A percentile compares a stretch with the other conserved stretches of the same genome.
phyloP scores from a whole-genome alignment of 805 yeast genomes.

The Maudiozyma bulderi region DNA sequence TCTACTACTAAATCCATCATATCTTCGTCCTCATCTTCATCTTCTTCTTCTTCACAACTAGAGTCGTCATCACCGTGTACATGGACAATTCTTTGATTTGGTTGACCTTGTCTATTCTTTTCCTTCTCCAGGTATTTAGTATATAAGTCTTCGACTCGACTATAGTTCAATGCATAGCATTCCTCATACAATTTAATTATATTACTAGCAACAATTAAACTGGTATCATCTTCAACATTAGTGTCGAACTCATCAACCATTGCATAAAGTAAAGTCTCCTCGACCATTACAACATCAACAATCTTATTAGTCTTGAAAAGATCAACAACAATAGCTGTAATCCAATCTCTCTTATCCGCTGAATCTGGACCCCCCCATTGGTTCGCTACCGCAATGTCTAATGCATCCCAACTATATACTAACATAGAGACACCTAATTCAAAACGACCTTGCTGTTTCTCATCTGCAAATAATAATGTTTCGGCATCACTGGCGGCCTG shows the following conservation, averaged over 20 bases:
- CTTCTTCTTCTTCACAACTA: slow-evolving; percentile 34
- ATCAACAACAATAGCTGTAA: slow-evolving; percentile 72
- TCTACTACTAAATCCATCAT: slow-evolving; percentile 33
- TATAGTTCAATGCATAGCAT: slow-evolving; percentile 44
- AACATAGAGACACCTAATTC: slow-evolving; percentile 92
- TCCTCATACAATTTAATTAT: slow-evolving; percentile 60
- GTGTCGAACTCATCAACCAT: slow-evolving; percentile 95
- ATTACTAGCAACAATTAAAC: slow-evolving; percentile 59
- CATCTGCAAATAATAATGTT: slow-evolving; percentile 40
- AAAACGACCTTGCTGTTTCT: slow-evolving; percentile 69
- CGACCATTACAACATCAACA: slow-evolving; percentile 71
- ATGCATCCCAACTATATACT: slow-evolving; percentile 81
- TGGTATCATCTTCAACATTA: slow-evolving; percentile 80
- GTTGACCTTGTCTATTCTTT: slow-evolving; percentile 26
- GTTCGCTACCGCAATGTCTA: slow-evolving; percentile 81
- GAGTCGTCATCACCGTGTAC: slow-evolving; percentile 50
- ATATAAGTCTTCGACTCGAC: slow-evolving; percentile 50
- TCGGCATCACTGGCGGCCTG: slow-evolving; percentile 38
- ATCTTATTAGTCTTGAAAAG: slow-evolving; percentile 52
- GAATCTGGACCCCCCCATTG: slow-evolving; percentile 95
- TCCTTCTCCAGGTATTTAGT: slow-evolving; percentile 48
- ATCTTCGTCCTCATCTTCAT: slow-evolving; percentile 34
- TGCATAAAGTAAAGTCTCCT: slow-evolving; percentile 75
- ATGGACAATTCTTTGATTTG: slow-evolving; percentile 29
- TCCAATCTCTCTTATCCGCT: slow-evolving; percentile 90